Evolutionary conservation across 1,284 basidiomycete species (phyloP).

Genomic region (Ustilago bromivora): DNA sequence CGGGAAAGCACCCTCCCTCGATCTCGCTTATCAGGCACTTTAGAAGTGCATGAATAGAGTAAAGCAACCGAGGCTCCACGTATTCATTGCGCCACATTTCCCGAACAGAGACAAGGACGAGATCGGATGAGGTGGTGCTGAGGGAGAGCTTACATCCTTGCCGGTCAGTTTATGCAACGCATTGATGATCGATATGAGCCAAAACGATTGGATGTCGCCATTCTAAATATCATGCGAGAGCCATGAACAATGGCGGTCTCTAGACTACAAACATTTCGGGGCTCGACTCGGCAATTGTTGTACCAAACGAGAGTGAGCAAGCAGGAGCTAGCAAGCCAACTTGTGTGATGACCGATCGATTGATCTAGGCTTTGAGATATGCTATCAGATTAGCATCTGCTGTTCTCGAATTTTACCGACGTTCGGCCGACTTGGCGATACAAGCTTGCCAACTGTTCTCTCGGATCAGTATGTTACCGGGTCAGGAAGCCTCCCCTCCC

Average conservation of each 20-base stretch:
- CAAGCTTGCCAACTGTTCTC: background rate
- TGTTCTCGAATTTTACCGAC: slow-evolving; percentile 4
- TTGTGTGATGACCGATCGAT: slow-evolving; percentile 3
- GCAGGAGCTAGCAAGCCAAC: background rate
- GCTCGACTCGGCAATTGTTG: background rate
- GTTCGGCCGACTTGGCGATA: slow-evolving; percentile 13
- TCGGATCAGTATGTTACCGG: background rate
- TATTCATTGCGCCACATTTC: slow-evolving; percentile 3
- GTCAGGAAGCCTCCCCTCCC: background rate
- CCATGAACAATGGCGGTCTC: background rate
- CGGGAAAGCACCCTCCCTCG: background rate
- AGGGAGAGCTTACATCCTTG: too few relatives aligned
- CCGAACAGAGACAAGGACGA: background rate
- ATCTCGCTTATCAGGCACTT: background rate
- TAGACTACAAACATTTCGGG: background rate
- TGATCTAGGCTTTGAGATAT: background rate
- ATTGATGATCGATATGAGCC: background rate
- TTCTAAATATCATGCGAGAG: background rate
- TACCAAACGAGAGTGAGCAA: background rate
- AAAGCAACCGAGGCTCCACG: background rate
- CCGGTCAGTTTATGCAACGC: background rate
- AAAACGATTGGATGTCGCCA: background rate
- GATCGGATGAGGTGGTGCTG: background rate
- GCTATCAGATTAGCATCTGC: slow-evolving; percentile 5
- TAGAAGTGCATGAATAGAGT: background rate